phyloP scores from a whole-genome alignment of 1,284 basidiomycete genomes.

The Cutaneotrichosporon sp. region DNA sequence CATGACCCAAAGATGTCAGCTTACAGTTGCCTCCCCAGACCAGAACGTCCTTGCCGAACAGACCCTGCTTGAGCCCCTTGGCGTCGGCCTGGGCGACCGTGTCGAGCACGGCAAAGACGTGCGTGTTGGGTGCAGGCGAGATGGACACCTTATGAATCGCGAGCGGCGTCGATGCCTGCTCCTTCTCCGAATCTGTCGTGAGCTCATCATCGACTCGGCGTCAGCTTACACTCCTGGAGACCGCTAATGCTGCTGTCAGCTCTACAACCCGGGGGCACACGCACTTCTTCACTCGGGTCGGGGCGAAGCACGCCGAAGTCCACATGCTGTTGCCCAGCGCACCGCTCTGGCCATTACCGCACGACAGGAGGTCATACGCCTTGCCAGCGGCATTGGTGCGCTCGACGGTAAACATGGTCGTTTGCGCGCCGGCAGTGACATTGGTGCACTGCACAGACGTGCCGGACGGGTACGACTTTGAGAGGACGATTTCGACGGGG shows the following conservation, averaged over 20 bases:
- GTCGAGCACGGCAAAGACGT: conserved; percentile 70
- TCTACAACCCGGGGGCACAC: background rate
- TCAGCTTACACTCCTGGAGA: conserved; percentile 66
- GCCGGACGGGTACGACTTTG: conserved; percentile 53
- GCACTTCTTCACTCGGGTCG: conserved; percentile 65
- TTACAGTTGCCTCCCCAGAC: conserved; percentile 51
- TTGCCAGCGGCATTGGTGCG: conserved; percentile 42
- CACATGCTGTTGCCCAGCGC: conserved; percentile 77
- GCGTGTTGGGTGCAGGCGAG: conserved; percentile 68
- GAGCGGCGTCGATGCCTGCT: conserved; percentile 61
- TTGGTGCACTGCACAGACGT: conserved; percentile 60
- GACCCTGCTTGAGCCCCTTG: conserved; percentile 38
- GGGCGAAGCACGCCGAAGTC: conserved; percentile 66
- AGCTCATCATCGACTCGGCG: background rate
- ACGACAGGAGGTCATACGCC: conserved; percentile 68
- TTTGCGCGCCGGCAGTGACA: conserved; percentile 57
- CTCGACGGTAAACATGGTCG: conserved; percentile 70
- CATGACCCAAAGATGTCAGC: conserved; percentile 11
- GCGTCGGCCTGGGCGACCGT: conserved; percentile 54
- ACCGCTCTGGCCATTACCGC: conserved; percentile 75
- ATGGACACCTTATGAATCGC: conserved; percentile 58
- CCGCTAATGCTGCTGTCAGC: conserved; percentile 59
- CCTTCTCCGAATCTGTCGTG: conserved; percentile 61
- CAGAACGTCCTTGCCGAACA: conserved; percentile 54
- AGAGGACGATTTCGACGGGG: conserved; percentile 76